Conservation (phyloP, 768 basidiomycete species). For the Serendipita sp. region DNA sequence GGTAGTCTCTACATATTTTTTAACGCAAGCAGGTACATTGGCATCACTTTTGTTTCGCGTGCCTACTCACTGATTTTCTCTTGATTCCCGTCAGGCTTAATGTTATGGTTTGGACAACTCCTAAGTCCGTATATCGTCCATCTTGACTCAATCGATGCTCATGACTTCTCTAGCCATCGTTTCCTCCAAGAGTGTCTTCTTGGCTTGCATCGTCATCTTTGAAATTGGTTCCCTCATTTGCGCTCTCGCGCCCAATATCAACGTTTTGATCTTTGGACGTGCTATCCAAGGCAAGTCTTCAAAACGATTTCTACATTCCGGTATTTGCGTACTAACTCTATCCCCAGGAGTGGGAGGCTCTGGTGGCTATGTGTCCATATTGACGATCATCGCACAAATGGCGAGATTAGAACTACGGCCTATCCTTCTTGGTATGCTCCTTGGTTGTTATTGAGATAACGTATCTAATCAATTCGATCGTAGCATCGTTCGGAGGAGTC, state of each 20-base stretch:
- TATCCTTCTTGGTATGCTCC: not conserved
- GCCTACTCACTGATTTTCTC: no score
- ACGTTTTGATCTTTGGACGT: constrained; percentile 21
- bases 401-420: constrained; percentile 3
- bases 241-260: constrained; percentile 19
- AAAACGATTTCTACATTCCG: constrained; percentile 16
- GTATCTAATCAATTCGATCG: not conserved
- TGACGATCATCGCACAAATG: constrained; percentile 9
- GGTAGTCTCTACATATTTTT: constrained; percentile 8
- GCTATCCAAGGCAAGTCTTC: constrained; percentile 21
- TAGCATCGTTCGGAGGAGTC: constrained; percentile 6
- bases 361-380: not conserved
- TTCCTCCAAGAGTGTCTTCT: not conserved
- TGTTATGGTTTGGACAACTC: constrained; percentile 1
- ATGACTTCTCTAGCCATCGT: not conserved
- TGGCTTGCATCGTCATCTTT: constrained; percentile 16
- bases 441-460: not conserved
- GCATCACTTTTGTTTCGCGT: not conserved
- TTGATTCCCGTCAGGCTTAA: not conserved
- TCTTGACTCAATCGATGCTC: not conserved
- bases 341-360: not conserved
- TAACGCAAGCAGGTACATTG: constrained; percentile 7
- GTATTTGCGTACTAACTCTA: not conserved
- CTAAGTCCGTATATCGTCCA: not conserved
- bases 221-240: constrained; percentile 22